phyloP scores from a whole-genome alignment of 257 asterid species.

The Handroanthus guayacan region DNA sequence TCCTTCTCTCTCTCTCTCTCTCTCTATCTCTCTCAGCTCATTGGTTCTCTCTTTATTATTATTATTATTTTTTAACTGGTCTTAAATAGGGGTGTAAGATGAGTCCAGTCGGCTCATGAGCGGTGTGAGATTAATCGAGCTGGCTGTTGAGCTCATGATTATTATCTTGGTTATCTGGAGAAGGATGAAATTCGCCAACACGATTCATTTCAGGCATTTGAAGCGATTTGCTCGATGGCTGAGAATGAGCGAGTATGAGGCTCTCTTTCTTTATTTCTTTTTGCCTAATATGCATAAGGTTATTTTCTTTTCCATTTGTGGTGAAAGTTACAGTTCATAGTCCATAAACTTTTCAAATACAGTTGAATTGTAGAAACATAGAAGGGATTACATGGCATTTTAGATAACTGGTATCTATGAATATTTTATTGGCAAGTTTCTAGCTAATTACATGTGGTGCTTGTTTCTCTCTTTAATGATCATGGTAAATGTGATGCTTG shows the following conservation, averaged over 20 bases:
- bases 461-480: too few relatives aligned
- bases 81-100: too few relatives aligned
- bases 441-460: too few relatives aligned
- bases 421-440: not conserved
- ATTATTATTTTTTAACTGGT: too few relatives aligned
- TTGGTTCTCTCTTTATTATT: too few relatives aligned
- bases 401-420: not conserved
- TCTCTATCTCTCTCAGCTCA: too few relatives aligned
- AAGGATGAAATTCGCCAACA: conserved; percentile 96
- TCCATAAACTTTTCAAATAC: not conserved
- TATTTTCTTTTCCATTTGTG: conserved; percentile 23
- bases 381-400: not conserved
- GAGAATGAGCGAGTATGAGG: conserved; percentile 77
- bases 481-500: conserved; percentile 50
- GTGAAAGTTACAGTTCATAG: conserved; percentile 7
- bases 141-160: conserved; percentile 44
- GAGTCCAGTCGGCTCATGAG: too few relatives aligned
- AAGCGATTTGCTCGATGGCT: conserved; percentile 96
- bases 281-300: conserved; percentile 9
- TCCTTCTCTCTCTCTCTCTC: too few relatives aligned
- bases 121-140: too few relatives aligned
- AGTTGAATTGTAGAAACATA: not conserved
- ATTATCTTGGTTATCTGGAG: conserved; percentile 99
- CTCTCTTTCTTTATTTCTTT: conserved; percentile 19
- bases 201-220: conserved; percentile 94